These are phyloP conservation scores for Boletellus dicymbophilus DNA, from an alignment of 1,284 basidiomycete genomes.

Conservation along the genomic window DNA sequence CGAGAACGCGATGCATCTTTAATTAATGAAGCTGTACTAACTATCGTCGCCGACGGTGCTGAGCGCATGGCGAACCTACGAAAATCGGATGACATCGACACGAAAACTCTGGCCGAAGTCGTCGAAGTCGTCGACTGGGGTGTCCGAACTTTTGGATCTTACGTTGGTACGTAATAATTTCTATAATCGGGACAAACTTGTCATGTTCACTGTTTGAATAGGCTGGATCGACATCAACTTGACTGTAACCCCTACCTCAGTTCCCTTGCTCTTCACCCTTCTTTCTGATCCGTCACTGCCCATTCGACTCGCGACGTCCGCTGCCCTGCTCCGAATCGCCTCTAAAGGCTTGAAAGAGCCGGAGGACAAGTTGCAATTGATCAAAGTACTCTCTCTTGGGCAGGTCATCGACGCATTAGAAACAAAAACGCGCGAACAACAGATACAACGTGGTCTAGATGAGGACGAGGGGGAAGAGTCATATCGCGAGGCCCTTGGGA, in stretches of 20 bases:
- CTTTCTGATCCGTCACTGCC: slow-evolving; percentile 80
- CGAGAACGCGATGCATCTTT: slow-evolving; percentile 85
- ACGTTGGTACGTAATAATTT: slow-evolving; percentile 75
- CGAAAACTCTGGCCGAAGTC: slow-evolving; percentile 59
- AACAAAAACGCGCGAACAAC: slow-evolving; percentile 70
- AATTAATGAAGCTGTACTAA: slow-evolving; percentile 88
- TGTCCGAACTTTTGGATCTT: slow-evolving; percentile 89
- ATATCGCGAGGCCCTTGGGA: slow-evolving; percentile 89
- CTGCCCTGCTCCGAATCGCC: slow-evolving; percentile 81
- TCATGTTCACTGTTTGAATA: slow-evolving; percentile 35
- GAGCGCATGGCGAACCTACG: slow-evolving; percentile 58
- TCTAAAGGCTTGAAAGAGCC: slow-evolving; percentile 94
- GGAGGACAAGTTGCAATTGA: slow-evolving; percentile 86
- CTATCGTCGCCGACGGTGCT: slow-evolving; percentile 77
- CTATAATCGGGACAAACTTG: background rate
- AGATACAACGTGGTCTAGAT: slow-evolving; percentile 63
- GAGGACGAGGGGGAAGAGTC: slow-evolving; percentile 81
- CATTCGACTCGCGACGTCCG: slow-evolving; percentile 84
- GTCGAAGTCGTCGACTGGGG: slow-evolving; percentile 89
- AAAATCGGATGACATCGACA: slow-evolving; percentile 45
- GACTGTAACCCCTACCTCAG: slow-evolving; percentile 89
- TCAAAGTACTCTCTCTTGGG: slow-evolving; percentile 87
- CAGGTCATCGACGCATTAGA: slow-evolving; percentile 82
- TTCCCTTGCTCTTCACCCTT: slow-evolving; percentile 84
- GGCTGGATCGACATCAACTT: slow-evolving; percentile 99